These are phyloP conservation scores for Venturia asperata DNA, from an alignment of 2,329 filamentous ascomycete species.

Conservation along the genomic window DNA sequence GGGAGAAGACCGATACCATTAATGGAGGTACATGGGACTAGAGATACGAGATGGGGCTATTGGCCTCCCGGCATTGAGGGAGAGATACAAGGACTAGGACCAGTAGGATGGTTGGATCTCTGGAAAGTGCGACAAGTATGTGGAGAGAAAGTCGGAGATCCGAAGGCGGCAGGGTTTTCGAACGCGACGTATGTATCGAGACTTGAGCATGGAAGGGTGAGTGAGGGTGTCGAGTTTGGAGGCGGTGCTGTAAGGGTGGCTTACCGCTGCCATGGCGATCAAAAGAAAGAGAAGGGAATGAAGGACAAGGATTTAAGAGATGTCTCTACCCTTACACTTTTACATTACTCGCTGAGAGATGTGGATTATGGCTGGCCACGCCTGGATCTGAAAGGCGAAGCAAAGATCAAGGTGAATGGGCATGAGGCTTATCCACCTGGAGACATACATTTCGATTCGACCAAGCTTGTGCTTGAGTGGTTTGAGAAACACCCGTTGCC, in stretches of 20 bases:
- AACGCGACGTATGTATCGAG: slow-evolving; percentile 3
- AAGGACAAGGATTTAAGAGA: slow-evolving; percentile 10
- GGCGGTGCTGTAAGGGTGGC: slow-evolving; percentile 11
- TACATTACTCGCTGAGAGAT: slow-evolving; percentile 8
- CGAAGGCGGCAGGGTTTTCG: neutral
- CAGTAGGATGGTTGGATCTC: neutral
- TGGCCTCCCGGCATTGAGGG: slow-evolving; percentile 5
- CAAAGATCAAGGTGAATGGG: neutral
- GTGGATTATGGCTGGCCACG: slow-evolving; percentile 10
- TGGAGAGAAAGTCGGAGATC: neutral
- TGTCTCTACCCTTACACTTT: neutral
- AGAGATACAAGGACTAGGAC: neutral
- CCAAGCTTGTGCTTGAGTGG: slow-evolving; percentile 6
- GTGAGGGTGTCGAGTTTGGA: slow-evolving; percentile 14
- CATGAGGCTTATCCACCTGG: slow-evolving; percentile 2
- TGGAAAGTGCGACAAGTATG: slow-evolving; percentile 9
- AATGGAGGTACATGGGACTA: slow-evolving; percentile 13
- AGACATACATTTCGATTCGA: slow-evolving; percentile 1
- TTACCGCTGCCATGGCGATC: neutral
- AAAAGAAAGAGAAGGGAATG: neutral
- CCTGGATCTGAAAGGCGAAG: neutral
- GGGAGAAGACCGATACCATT: slow-evolving; percentile 2
- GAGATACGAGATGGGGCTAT: slow-evolving; percentile 1
- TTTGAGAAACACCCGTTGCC: slow-evolving; percentile 14
- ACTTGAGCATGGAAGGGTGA: slow-evolving; percentile 3